Evolutionary conservation across 441 rosid genomes (phyloP), one percentile per base, ranked within the genome.

Genomic region (Populus hybrid): DNA sequence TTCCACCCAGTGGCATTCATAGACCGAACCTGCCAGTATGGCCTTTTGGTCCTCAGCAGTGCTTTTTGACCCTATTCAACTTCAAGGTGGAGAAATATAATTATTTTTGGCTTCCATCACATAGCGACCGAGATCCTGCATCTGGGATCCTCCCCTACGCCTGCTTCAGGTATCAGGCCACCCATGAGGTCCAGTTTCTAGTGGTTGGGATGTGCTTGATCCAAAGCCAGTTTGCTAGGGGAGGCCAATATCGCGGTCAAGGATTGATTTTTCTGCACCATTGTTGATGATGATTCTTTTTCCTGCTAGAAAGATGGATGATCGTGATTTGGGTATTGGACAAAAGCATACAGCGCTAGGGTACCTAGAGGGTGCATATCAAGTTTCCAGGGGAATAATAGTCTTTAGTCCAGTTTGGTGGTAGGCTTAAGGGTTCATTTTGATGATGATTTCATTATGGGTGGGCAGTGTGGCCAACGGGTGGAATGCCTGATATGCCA

Each of bases 181-280:
- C 82, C 95, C 7, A n/a, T 83, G 71, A 88, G 88, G 80, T 82
- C 86, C n/a, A 67, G 78, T 79, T 76, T 84, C 89, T 76, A 89
- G 89, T 82, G 88, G 94, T 67, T 90, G 98, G 98, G 98, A 94
- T 84, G 89, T 86, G 61, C 88, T 86, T 80, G 97, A 96, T 79
- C 86, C 83, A 50, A 82, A 72, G n/a, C n/a, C 75, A 92, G 86
- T 63, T 74, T 84, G 73, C 92, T 87, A 72, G 88, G 92, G 82
- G 94, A 88, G 71, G 42, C 89, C 69, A 96, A 96, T n/a, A n/a
- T n/a, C n/a, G 84, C 86, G 98, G 61, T 80, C 89, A 16, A 85
- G 98, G 82, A 83, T 92, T 80, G 99, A 92, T 80, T 80, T n/a
- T n/a, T n/a, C 78, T 78, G 78, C 87, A n/a, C 61, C 86, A 61